These are phyloP conservation scores for Neurospora tetrasperma DNA, from an alignment of 495 filamentous ascomycete species.

Conservation along the genomic window DNA sequence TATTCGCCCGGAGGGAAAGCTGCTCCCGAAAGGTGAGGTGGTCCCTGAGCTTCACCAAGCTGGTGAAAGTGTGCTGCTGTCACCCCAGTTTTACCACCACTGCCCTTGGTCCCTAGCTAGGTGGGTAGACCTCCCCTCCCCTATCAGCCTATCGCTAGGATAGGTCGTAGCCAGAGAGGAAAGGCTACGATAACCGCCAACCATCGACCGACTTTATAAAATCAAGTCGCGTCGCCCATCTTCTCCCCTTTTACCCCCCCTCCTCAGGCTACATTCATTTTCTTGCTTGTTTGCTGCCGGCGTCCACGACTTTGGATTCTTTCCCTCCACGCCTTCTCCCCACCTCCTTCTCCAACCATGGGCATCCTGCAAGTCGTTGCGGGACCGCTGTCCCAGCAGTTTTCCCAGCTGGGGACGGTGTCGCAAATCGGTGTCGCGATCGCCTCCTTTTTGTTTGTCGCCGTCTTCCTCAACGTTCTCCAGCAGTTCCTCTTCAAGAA, in stretches of 20 bases:
- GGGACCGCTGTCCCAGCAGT: slow-evolving; percentile 33
- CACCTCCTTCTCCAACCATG: slow-evolving; percentile 23
- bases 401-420: slow-evolving; percentile 30
- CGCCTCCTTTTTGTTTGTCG: slow-evolving; percentile 37
- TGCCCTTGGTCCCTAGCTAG: not conserved
- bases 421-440: slow-evolving; percentile 37
- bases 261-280: not conserved
- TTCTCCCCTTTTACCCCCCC: not conserved
- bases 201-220: not conserved
- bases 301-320: not conserved
- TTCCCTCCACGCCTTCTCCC: not conserved
- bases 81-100: not conserved
- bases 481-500: slow-evolving; percentile 60
- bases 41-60: not conserved
- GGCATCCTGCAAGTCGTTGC: slow-evolving; percentile 39
- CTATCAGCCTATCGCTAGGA: not conserved
- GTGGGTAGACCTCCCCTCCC: not conserved
- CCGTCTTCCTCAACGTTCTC: slow-evolving; percentile 56
- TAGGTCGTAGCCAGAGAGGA: not conserved
- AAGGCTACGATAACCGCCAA: slow-evolving; percentile 1
- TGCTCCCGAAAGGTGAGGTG: not conserved
- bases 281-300: not conserved
- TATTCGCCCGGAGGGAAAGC: not conserved
- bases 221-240: not conserved
- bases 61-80: not conserved